A percentile compares a stretch with the other conserved stretches of the same genome.
phyloP scores from a whole-genome alignment of 352 stramenopile genomes.

The Phytopythium delawarense region DNA sequence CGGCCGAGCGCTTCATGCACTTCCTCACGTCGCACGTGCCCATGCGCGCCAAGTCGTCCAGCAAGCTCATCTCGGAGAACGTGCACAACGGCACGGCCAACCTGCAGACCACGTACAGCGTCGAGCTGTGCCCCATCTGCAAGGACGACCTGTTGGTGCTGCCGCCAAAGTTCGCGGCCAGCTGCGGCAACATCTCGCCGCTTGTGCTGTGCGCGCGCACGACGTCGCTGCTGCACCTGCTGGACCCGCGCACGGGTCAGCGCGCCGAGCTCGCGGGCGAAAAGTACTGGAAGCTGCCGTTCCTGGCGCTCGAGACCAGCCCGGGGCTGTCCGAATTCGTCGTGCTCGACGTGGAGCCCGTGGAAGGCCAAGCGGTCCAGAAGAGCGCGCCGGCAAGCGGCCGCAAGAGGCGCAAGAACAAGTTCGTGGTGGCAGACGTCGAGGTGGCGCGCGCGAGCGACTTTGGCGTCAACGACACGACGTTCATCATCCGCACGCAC shows the following conservation, averaged over 20 bases:
- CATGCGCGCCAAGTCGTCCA: slow-evolving; percentile 63
- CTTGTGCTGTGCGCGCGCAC: slow-evolving; percentile 59
- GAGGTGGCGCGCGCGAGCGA: slow-evolving; percentile 65
- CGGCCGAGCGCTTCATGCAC: slow-evolving; percentile 53
- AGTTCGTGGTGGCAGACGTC: slow-evolving; percentile 56
- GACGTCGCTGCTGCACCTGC: slow-evolving; percentile 55
- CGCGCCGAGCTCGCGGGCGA: slow-evolving; percentile 49
- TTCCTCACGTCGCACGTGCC: slow-evolving; percentile 60
- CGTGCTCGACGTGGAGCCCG: slow-evolving; percentile 63
- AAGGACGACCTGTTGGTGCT: slow-evolving; percentile 73
- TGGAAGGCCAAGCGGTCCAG: slow-evolving; percentile 19
- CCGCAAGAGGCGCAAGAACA: slow-evolving; percentile 12
- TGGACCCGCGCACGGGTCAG: slow-evolving; percentile 56
- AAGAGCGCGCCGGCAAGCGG: slow-evolving; percentile 6
- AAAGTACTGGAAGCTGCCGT: slow-evolving; percentile 73
- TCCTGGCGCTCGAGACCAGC: slow-evolving; percentile 53
- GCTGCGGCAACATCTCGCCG: slow-evolving; percentile 59
- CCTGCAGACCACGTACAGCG: slow-evolving; percentile 59
- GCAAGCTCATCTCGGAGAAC: slow-evolving; percentile 76
- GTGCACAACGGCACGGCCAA: slow-evolving; percentile 59
- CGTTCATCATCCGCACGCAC: slow-evolving; percentile 59
- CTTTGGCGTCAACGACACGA: slow-evolving; percentile 81
- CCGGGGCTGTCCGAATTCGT: slow-evolving; percentile 63
- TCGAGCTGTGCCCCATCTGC: slow-evolving; percentile 69
- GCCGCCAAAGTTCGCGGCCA: slow-evolving; percentile 51